These are phyloP conservation scores for Solanum sparsipilum DNA, from an alignment of 257 asterid species.

Conservation along the genomic window DNA sequence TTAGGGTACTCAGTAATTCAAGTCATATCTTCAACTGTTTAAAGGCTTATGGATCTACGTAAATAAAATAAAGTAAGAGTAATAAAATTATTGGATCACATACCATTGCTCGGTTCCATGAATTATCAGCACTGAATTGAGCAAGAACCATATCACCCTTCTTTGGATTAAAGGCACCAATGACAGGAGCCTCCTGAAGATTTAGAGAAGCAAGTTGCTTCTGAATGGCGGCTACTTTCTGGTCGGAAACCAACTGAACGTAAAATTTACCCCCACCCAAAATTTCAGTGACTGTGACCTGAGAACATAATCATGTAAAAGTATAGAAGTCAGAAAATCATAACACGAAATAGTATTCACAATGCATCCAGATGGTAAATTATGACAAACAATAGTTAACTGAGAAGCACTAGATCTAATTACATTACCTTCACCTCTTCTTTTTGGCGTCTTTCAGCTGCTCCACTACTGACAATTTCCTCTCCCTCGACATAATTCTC, in stretches of 20 bases:
- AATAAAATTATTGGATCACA: slow-evolving; percentile 10
- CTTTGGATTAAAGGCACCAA: slow-evolving; percentile 88
- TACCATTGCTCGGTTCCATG: slow-evolving; percentile 99
- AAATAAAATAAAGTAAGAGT: background rate
- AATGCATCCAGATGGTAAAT: background rate
- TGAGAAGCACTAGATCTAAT: background rate
- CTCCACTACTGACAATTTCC: slow-evolving; percentile 46
- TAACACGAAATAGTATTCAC: background rate
- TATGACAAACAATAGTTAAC: background rate
- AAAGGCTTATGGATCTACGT: background rate
- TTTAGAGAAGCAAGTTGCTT: slow-evolving; percentile 73
- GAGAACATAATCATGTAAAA: background rate
- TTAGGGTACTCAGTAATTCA: background rate
- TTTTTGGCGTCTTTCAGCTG: slow-evolving; percentile 55
- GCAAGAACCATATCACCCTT: slow-evolving; percentile 87
- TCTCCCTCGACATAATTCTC: slow-evolving; percentile 68
- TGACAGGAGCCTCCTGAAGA: slow-evolving; percentile 76
- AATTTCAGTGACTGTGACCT: slow-evolving; percentile 86
- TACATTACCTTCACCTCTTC: slow-evolving; percentile 63
- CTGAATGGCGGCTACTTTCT: slow-evolving; percentile 74
- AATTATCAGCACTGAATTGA: slow-evolving; percentile 79
- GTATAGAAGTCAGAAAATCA: background rate
- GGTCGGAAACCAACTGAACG: slow-evolving; percentile 73
- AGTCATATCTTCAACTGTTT: background rate
- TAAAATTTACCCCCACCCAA: slow-evolving; percentile 91